Evolutionary conservation across 129 eudicot genomes (phyloP).

Genomic region (Mikania micrantha): DNA sequence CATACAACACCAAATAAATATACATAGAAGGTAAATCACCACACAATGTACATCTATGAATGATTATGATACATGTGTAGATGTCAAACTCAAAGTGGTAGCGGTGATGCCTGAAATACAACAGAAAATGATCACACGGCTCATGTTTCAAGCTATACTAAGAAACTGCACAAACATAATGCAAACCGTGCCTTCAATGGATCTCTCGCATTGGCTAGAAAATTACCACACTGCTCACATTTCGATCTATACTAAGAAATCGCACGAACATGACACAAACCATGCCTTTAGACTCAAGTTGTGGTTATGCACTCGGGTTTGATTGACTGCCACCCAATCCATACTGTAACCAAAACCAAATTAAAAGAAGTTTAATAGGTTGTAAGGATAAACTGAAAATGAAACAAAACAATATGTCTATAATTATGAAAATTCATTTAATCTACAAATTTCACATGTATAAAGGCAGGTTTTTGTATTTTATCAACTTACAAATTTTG

Average conservation of each 20-base stretch:
- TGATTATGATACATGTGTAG: constrained; percentile 20
- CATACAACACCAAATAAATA: constrained; percentile 2
- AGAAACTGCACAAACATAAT: constrained; percentile 6
- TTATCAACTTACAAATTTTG: not conserved
- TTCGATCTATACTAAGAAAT: constrained; percentile 20
- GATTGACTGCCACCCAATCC: constrained; percentile 42
- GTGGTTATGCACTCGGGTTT: constrained; percentile 30
- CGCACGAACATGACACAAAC: constrained; percentile 6
- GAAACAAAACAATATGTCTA: not conserved
- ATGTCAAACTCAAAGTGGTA: constrained; percentile 4
- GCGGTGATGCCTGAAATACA: constrained; percentile 15
- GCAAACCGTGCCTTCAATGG: not conserved
- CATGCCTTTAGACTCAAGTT: constrained; percentile 1
- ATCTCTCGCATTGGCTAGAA: too few relatives aligned
- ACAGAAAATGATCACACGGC: constrained; percentile 12
- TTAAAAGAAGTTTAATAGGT: not conserved
- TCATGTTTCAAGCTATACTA: constrained; percentile 17
- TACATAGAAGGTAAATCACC: constrained; percentile 15
- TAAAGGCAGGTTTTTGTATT: not conserved
- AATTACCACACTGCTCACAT: constrained; percentile 4
- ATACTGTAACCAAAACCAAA: constrained; percentile 43
- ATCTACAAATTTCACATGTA: not conserved
- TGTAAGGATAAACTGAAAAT: not conserved
- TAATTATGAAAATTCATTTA: not conserved
- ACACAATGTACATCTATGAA: constrained; percentile 19